Conservation (phyloP, 306 rosid species). For the Crotalaria pallida region DNA sequence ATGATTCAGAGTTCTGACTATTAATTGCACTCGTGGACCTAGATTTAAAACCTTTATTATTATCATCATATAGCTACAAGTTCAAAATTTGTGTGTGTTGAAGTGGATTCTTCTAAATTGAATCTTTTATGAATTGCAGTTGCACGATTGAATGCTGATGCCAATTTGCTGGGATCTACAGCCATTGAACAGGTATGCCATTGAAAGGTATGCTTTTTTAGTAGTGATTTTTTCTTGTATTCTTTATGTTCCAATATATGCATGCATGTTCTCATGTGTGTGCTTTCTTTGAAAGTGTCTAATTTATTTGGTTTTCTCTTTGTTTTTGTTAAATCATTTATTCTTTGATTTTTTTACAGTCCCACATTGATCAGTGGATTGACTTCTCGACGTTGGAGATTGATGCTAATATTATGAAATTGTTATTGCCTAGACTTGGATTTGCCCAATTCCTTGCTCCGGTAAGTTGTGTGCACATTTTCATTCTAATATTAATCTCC, state of each 20-base stretch:
- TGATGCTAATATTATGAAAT: conserved; percentile 31
- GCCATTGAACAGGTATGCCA: conserved; percentile 47
- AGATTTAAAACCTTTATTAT: too few species aligned
- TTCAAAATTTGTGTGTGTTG: too few species aligned
- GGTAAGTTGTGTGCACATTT: conserved; percentile 27
- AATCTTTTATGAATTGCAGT: conserved; percentile 36
- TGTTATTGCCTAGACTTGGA: conserved; percentile 51
- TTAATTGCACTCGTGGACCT: too few species aligned
- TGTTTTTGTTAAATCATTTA: neutral
- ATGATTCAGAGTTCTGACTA: too few species aligned
- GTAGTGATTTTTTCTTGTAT: neutral
- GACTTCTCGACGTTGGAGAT: conserved; percentile 69
- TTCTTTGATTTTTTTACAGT: conserved; percentile 45
- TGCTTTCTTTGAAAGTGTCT: neutral
- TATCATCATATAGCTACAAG: too few species aligned
- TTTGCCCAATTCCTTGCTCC: conserved; percentile 42
- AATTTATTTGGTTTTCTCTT: neutral
- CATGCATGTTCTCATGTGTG: neutral
- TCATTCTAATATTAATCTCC: neutral
- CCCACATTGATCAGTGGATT: conserved; percentile 78
- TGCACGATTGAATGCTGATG: conserved; percentile 47
- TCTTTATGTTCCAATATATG: neutral
- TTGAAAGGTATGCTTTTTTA: too few species aligned
- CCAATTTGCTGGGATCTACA: conserved; percentile 53
- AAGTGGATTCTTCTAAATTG: neutral